Evolutionary conservation across 768 basidiomycete genomes (phyloP).

Genomic region (Russula emetica): DNA sequence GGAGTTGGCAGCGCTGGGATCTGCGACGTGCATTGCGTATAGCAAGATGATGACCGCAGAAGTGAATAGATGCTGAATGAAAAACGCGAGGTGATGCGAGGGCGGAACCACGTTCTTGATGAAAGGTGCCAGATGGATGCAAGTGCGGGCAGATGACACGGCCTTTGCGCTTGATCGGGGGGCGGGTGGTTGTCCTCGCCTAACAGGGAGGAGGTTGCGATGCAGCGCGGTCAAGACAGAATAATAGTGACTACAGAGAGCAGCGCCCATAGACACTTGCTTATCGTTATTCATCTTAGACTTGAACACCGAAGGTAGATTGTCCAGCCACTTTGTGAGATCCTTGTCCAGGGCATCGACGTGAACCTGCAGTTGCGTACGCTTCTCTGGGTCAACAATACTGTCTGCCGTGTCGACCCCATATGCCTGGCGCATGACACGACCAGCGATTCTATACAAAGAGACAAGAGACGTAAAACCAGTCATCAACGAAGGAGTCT

Average conservation of each 20-base stretch:
- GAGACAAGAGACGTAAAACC: constrained; percentile 72
- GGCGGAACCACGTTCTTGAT: constrained; percentile 80
- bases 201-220: constrained; percentile 81
- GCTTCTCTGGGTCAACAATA: constrained; percentile 64
- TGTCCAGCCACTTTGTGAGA: constrained; percentile 79
- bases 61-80: constrained; percentile 86
- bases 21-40: constrained; percentile 79
- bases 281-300: constrained; percentile 67
- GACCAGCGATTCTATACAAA: constrained; percentile 82
- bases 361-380: constrained; percentile 66
- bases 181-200: constrained; percentile 61
- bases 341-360: constrained; percentile 77
- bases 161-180: constrained; percentile 76
- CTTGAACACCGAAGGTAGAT: constrained; percentile 71
- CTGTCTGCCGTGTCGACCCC: constrained; percentile 72
- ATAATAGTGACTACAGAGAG: constrained; percentile 86
- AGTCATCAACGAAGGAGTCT: constrained; percentile 68
- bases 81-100: constrained; percentile 84
- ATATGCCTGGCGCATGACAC: constrained; percentile 78
- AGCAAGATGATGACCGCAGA: constrained; percentile 81
- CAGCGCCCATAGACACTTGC: constrained; percentile 81
- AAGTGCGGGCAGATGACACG: constrained; percentile 78
- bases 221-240: constrained; percentile 83
- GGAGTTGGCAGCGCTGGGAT: constrained; percentile 55
- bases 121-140: constrained; percentile 78